Evolutionary conservation across 306 rosid genomes (phyloP).

Genomic region (Astragalus membranaceus): DNA sequence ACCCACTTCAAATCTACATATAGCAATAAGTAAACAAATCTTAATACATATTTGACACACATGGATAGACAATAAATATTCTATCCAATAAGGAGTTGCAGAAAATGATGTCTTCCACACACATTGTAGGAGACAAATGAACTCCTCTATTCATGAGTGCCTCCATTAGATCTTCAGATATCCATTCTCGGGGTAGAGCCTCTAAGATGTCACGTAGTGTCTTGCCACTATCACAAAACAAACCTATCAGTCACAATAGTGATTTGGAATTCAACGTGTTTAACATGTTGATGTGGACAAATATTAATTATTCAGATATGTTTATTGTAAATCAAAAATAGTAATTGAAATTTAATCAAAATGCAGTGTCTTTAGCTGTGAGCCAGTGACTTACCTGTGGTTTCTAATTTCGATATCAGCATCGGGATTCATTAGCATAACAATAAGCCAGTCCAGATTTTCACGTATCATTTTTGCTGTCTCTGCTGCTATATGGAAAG

Average conservation of each 20-base stretch:
- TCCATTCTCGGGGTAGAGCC: conserved; percentile 91
- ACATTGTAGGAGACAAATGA: conserved; percentile 76
- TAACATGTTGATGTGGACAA: not conserved
- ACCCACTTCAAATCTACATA: conserved; percentile 72
- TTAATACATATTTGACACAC: conserved; percentile 11
- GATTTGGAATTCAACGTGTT: conserved; percentile 3
- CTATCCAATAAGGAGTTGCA: conserved; percentile 8
- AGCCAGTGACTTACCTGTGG: conserved; percentile 61
- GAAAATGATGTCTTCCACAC: conserved; percentile 23
- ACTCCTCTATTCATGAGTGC: conserved; percentile 70
- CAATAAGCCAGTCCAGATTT: conserved; percentile 92
- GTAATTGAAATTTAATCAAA: not conserved
- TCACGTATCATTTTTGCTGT: conserved; percentile 95
- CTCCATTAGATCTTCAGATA: conserved; percentile 94
- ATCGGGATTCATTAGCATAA: conserved; percentile 74
- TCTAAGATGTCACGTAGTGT: conserved; percentile 83
- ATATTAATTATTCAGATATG: not conserved
- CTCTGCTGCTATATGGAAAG: conserved; percentile 95
- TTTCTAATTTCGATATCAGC: conserved; percentile 88
- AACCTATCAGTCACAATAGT: conserved; percentile 7
- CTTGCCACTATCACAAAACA: conserved; percentile 72
- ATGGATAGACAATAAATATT: not conserved
- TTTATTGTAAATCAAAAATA: not conserved
- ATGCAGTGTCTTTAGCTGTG: not conserved
- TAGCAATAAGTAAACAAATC: conserved; percentile 5